These are phyloP conservation scores for Gentiana macrophylla DNA, from an alignment of 257 asterid species.

Conservation along the genomic window DNA sequence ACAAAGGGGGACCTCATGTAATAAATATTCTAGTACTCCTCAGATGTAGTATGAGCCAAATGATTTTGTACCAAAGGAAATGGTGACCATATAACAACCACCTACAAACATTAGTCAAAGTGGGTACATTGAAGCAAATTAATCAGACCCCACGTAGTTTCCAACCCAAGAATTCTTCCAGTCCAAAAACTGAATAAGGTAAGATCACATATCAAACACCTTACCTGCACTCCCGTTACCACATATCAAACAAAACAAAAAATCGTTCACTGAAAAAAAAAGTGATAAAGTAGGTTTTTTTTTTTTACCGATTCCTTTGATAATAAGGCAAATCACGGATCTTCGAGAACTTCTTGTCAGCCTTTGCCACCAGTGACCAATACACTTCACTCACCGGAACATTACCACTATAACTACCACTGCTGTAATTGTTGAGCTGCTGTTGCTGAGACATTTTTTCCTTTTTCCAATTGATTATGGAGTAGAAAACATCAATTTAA, in stretches of 20 bases:
- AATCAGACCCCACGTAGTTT: too few relatives aligned
- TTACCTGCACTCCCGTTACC: background rate
- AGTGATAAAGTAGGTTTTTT: background rate
- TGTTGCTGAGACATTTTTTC: slow-evolving; percentile 51
- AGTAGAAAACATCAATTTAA: background rate
- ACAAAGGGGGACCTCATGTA: too few relatives aligned
- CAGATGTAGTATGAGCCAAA: too few relatives aligned
- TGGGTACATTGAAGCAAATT: too few relatives aligned
- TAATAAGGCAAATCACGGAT: slow-evolving; percentile 91
- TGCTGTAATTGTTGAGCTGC: slow-evolving; percentile 21
- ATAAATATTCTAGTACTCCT: too few relatives aligned
- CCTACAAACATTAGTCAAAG: too few relatives aligned
- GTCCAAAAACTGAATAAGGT: background rate
- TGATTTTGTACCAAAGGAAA: too few relatives aligned
- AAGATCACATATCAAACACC: slow-evolving; percentile 2
- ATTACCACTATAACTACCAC: slow-evolving; percentile 12
- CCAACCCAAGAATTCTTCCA: background rate
- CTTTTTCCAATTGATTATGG: background rate
- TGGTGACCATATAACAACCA: too few relatives aligned
- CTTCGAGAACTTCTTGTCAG: slow-evolving; percentile 94
- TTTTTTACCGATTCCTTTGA: slow-evolving; percentile 63
- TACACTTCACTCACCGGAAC: slow-evolving; percentile 83
- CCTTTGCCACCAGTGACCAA: slow-evolving; percentile 90
- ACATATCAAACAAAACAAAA: background rate
- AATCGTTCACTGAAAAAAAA: background rate